Base-by-base conservation (phyloP, 352 stramenopile species). In the Phytophthora hibernalis region DNA sequence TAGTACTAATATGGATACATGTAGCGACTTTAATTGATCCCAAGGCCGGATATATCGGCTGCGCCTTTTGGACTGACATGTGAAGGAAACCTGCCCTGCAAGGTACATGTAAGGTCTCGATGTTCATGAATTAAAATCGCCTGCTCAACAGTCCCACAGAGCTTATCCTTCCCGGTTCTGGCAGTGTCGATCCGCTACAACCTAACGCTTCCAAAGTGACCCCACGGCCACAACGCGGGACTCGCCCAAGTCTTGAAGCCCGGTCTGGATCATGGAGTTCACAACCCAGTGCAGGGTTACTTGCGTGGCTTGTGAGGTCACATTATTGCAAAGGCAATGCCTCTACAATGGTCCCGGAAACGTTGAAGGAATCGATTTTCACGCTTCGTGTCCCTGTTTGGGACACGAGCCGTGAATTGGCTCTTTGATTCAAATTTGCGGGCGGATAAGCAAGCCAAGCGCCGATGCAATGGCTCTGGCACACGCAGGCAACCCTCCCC, bases 381-480 rank as follows among this genome's bases (percentile, higher is more conserved):
- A n/a, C 26, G 10, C 11, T 13, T 51, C 31, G 21, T 48, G 38
- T 40, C 12, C 51, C 30, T 30, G 35, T 42, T n/a, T n/a, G n/a
- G n/a, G n/a, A n/a, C n/a, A n/a, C n/a, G n/a, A n/a, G n/a, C n/a
- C n/a, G n/a, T n/a, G n/a, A n/a, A n/a, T n/a, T n/a, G n/a, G n/a
- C n/a, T n/a, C n/a, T n/a, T n/a, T n/a, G n/a, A n/a, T n/a, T n/a
- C n/a, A n/a, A n/a, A 35, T 52, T 28, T 51, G 33, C 26, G 7
- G 35, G 11, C 26, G 26, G n/a, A 54, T 58, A 65, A 57, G 53
- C 44, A 69, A 64, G 53, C 47, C 37, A 28, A 50, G 38, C 49
- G 30, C 18, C 37, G 12, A 0, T 57, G 40, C 26, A 54, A 63
- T 60, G 62, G 62, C 62, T 65, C 38, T 70, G 42, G 51, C 21